Evolutionary conservation across 169 alveolate species (phyloP).

Genomic region (Cryptosporidium meleagridis): DNA sequence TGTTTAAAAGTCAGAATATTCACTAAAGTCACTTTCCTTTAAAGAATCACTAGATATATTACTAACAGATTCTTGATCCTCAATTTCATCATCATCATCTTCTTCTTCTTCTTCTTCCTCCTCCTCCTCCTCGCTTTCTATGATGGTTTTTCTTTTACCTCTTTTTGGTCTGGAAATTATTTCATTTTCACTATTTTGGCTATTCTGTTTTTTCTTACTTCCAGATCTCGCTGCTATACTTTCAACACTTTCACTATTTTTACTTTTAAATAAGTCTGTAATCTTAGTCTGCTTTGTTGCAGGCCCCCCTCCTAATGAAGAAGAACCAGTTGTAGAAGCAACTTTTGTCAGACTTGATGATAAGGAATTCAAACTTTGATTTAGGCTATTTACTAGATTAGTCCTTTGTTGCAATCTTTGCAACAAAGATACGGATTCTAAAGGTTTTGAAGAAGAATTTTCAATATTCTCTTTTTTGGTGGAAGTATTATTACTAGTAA

Average conservation of each 20-base stretch:
- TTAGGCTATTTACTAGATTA: neutral
- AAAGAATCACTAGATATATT: slow-evolving; percentile 38
- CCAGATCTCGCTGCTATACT: neutral
- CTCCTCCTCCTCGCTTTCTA: slow-evolving; percentile 31
- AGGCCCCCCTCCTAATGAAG: neutral
- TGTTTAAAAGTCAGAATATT: slow-evolving; percentile 29
- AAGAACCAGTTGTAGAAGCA: neutral
- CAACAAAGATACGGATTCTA: slow-evolving; percentile 45
- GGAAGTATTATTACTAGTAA: neutral
- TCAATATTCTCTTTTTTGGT: neutral
- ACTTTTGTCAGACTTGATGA: neutral
- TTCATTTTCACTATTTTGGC: neutral
- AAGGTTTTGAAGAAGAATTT: neutral
- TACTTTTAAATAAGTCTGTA: slow-evolving; percentile 1
- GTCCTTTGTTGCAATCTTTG: slow-evolving; percentile 62
- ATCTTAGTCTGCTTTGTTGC: slow-evolving; percentile 35
- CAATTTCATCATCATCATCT: slow-evolving; percentile 9
- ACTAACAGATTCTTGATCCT: neutral
- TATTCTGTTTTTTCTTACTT: neutral
- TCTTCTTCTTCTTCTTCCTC: slow-evolving; percentile 21
- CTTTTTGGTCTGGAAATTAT: neutral
- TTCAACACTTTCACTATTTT: neutral
- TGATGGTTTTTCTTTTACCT: neutral
- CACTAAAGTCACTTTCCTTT: slow-evolving; percentile 48
- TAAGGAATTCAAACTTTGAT: neutral